phyloP scores from a whole-genome alignment of 495 filamentous ascomycete species.

The Podospora pseudocomata region DNA sequence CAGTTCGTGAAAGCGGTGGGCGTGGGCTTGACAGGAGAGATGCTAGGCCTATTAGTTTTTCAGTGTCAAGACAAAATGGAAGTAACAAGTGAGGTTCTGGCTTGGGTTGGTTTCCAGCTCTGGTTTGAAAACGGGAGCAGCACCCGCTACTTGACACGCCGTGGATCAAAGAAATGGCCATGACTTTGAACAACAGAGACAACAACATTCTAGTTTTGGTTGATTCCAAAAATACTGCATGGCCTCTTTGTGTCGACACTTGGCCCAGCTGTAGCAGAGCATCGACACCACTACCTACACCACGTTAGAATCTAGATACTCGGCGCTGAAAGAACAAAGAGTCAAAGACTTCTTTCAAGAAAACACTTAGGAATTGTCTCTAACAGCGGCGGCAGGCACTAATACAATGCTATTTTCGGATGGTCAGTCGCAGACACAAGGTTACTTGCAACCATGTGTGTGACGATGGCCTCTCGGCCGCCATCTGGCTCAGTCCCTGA shows the following conservation, averaged over 20 bases:
- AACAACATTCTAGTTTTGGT: neutral
- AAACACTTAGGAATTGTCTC: neutral
- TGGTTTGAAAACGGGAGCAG: neutral
- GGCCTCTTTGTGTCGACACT: neutral
- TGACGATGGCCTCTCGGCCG: constrained; percentile 6
- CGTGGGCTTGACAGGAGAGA: no score
- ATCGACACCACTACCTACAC: no score
- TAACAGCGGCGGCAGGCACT: neutral
- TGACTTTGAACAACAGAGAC: neutral
- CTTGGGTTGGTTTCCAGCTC: neutral
- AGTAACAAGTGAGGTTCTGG: no score
- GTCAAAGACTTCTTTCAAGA: neutral
- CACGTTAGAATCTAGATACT: no score
- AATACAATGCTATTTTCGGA: neutral
- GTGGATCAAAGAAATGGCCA: neutral
- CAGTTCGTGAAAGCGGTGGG: neutral
- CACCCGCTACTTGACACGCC: neutral
- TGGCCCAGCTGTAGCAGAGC: neutral
- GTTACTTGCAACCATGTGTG: neutral
- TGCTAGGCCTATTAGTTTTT: no score
- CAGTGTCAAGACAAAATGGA: no score
- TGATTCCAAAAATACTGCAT: neutral
- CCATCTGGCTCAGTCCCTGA: neutral
- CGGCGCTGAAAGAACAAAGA: neutral
- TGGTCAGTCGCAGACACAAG: neutral